A percentile compares a stretch with the other conserved stretches of the same genome.
Evolutionary conservation across 345 rosid genomes (phyloP).

Genomic region (Citrus medica): DNA sequence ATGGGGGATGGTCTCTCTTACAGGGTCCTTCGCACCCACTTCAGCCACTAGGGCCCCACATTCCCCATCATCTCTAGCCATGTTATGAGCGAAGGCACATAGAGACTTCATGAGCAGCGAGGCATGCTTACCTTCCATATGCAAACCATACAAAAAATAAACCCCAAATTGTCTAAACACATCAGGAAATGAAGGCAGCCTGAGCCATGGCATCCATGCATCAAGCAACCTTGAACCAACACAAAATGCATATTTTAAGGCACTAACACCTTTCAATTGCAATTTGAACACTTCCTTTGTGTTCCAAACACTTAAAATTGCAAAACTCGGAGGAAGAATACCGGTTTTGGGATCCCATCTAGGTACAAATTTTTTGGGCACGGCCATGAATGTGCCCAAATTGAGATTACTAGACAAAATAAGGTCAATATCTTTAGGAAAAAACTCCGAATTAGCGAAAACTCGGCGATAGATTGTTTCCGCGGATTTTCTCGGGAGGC

Average conservation of each 20-base stretch:
- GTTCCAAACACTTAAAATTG: slow-evolving; percentile 69
- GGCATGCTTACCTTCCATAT: slow-evolving; percentile 59
- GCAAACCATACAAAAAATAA: slow-evolving; percentile 54
- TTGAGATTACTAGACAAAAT: slow-evolving; percentile 41
- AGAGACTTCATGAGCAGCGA: slow-evolving; percentile 51
- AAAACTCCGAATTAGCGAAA: slow-evolving; percentile 51
- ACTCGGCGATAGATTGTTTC: slow-evolving; percentile 36
- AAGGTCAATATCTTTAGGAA: slow-evolving; percentile 51
- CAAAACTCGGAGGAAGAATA: slow-evolving; percentile 40
- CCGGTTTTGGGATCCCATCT: slow-evolving; percentile 35
- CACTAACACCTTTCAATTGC: slow-evolving; percentile 57
- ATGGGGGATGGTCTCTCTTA: slow-evolving; percentile 52
- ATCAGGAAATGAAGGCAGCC: slow-evolving; percentile 66
- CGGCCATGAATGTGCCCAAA: slow-evolving; percentile 71
- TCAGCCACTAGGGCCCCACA: slow-evolving; percentile 67
- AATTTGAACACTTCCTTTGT: slow-evolving; percentile 65
- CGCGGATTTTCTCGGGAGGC: slow-evolving; percentile 28
- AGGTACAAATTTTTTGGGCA: slow-evolving; percentile 29
- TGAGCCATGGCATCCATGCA: slow-evolving; percentile 64
- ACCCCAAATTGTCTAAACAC: slow-evolving; percentile 63
- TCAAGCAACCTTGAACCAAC: slow-evolving; percentile 56
- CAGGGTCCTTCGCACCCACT: slow-evolving; percentile 55
- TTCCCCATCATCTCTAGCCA: slow-evolving; percentile 56
- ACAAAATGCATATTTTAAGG: slow-evolving; percentile 42
- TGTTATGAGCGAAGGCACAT: slow-evolving; percentile 58